These are phyloP conservation scores for Hypoxylon sp. DNA, from an alignment of 2,329 filamentous ascomycete species.

Conservation along the genomic window DNA sequence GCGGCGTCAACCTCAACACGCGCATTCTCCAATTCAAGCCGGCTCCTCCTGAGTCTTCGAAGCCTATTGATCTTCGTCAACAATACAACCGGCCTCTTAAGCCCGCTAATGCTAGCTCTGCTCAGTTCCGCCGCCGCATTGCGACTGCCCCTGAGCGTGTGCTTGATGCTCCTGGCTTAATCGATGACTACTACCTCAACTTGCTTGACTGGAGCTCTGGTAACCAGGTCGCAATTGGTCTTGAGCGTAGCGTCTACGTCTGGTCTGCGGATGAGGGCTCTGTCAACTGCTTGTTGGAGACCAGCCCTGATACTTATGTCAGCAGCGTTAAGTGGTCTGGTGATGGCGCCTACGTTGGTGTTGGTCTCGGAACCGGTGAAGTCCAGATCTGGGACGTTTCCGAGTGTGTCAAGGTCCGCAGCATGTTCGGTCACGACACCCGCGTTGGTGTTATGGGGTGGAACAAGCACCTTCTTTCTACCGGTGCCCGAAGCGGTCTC, in stretches of 20 bases:
- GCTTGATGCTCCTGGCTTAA: constrained; percentile 92
- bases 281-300: constrained; percentile 91
- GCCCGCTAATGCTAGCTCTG: constrained; percentile 78
- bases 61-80: constrained; percentile 95
- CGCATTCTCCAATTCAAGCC: constrained; percentile 99
- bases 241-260: constrained; percentile 97
- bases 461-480: constrained; percentile 98
- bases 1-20: constrained; percentile 92
- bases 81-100: constrained; percentile 98
- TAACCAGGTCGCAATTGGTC: constrained; percentile 97
- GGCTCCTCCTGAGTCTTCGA: constrained; percentile 96
- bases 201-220: constrained; percentile 97
- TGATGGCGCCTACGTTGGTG: constrained; percentile 95
- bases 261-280: constrained; percentile 97
- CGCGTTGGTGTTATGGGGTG: constrained; percentile 98
- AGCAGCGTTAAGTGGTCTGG: constrained; percentile 99
- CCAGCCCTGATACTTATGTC: constrained; percentile 90
- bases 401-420: constrained; percentile 94
- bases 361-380: constrained; percentile 94
- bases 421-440: constrained; percentile 98
- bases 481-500: constrained; percentile 92
- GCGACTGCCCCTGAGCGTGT: constrained; percentile 96
- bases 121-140: constrained; percentile 91
- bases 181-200: constrained; percentile 99
- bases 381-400: constrained; percentile 99